These are phyloP conservation scores for Mycena leptocephala DNA, from an alignment of 768 basidiomycete genomes.

Conservation along the genomic window DNA sequence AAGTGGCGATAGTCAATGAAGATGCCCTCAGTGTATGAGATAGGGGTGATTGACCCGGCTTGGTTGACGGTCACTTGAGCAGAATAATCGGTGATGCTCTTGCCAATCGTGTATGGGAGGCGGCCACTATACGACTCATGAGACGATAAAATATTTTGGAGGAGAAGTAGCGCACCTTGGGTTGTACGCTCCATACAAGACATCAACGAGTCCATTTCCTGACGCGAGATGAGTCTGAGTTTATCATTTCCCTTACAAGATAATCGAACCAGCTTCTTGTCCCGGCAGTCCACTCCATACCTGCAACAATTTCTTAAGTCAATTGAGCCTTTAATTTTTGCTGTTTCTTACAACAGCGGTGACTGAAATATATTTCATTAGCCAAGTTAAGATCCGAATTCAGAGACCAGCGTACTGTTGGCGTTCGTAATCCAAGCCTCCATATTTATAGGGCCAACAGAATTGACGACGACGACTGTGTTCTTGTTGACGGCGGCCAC, in stretches of 20 bases:
- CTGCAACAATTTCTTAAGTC: constrained; percentile 34
- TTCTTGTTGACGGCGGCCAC: constrained; percentile 71
- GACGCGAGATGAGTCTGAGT: constrained; percentile 25
- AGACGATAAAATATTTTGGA: background rate
- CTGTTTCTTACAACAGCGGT: constrained; percentile 53
- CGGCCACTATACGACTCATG: constrained; percentile 51
- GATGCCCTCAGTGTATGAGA: constrained; percentile 73
- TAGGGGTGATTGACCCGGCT: constrained; percentile 56
- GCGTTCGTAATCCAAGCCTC: constrained; percentile 73
- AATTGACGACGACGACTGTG: constrained; percentile 79
- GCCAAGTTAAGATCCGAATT: background rate
- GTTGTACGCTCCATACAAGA: constrained; percentile 74
- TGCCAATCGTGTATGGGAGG: constrained; percentile 70
- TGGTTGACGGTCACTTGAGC: constrained; percentile 63
- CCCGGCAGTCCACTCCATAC: constrained; percentile 73
- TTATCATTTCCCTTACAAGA: background rate
- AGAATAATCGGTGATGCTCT: constrained; percentile 69
- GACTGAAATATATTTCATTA: constrained; percentile 38
- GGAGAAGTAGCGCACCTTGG: constrained; percentile 59
- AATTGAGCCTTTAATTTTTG: background rate
- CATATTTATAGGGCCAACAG: constrained; percentile 73
- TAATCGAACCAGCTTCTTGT: constrained; percentile 69
- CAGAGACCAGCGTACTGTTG: constrained; percentile 54
- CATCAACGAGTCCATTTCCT: constrained; percentile 73
- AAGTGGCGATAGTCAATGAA: constrained; percentile 75